Conservation (phyloP, 495 filamentous ascomycete species). For the Elasticomyces elasticus region DNA sequence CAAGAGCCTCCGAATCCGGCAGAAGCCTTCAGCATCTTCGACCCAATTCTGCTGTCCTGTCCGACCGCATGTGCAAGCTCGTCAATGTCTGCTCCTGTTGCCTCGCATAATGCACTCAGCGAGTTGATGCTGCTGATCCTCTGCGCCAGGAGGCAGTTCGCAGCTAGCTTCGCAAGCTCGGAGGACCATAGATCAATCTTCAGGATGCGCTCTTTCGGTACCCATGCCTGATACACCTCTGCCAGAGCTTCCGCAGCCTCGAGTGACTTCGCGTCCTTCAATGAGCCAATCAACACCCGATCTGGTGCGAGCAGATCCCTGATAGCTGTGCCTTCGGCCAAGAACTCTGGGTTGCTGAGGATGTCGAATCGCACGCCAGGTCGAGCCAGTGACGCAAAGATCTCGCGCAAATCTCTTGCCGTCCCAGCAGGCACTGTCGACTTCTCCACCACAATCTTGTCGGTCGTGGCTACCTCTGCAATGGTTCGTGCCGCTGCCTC, state of each 20-base stretch:
- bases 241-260: constrained; percentile 54
- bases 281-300: constrained; percentile 67
- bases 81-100: constrained; percentile 63
- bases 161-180: constrained; percentile 69
- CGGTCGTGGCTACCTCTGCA: constrained; percentile 52
- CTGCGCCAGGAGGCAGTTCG: constrained; percentile 75
- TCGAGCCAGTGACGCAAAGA: constrained; percentile 56
- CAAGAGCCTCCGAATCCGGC: constrained; percentile 60
- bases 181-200: constrained; percentile 71
- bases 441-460: constrained; percentile 75
- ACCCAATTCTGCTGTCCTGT: constrained; percentile 59
- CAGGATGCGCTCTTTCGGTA: constrained; percentile 50
- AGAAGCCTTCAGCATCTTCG: constrained; percentile 64
- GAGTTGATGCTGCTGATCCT: constrained; percentile 78
- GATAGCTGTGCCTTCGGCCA: constrained; percentile 70
- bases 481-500: constrained; percentile 60
- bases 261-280: constrained; percentile 44
- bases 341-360: constrained; percentile 76
- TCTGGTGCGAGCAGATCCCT: constrained; percentile 61
- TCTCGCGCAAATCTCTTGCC: constrained; percentile 57
- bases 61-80: constrained; percentile 64
- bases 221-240: constrained; percentile 62
- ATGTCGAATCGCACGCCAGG: constrained; percentile 61
- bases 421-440: constrained; percentile 75
- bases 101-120: constrained; percentile 49